Evolutionary conservation across 192 early-diverging fungal species (phyloP), one percentile per base, ranked within the genome.

Genomic region (Chytriomyces confervae): DNA sequence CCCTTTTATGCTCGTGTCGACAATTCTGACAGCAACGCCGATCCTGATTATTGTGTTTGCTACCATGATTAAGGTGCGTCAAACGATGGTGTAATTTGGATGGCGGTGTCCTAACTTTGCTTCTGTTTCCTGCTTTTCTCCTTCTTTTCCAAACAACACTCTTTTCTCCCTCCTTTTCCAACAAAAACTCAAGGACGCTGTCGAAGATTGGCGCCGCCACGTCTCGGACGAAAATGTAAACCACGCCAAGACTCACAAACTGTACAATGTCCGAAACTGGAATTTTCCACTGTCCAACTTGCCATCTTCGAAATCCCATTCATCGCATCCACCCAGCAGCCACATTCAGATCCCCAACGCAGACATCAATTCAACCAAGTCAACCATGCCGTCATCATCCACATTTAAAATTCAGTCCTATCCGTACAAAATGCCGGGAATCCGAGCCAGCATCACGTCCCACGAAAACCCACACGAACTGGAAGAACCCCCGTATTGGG

Each of bases 191-290:
- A 29, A 96, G 84, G 95, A 98, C 79, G 95, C 83, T 6, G 85
- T 95, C 60, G 96, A 97, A 84, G 96, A 98, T 81, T 92, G 86
- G 79, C 90, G 94, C 66, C 87, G 96, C 18, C 96, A 97, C 82
- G 85, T 91, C 64, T 86, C 94, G 10, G 97, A 98, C 77, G 79
- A 86, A 13, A 88, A 91, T 61, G 95, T 93, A 69, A 98, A 99
- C 83, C 86, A 91, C 57, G 88, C 92, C 13, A 79, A 75, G 36
- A 86, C 88, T 23, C 88, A 88, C 62, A 77, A 89, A 7, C 86
- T 93, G 11, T 71, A 81, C 69, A 84, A 90, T 73, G 87, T 88
- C 85, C 82, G 83, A 65, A 94, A 93, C 82, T 70, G 80, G 45
- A 93, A 93, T 43, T 87, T 76, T 46, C 74, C 74, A 6, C 2